These are phyloP conservation scores for Russula dissimulans DNA, from an alignment of 768 basidiomycete species.

Conservation along the genomic window DNA sequence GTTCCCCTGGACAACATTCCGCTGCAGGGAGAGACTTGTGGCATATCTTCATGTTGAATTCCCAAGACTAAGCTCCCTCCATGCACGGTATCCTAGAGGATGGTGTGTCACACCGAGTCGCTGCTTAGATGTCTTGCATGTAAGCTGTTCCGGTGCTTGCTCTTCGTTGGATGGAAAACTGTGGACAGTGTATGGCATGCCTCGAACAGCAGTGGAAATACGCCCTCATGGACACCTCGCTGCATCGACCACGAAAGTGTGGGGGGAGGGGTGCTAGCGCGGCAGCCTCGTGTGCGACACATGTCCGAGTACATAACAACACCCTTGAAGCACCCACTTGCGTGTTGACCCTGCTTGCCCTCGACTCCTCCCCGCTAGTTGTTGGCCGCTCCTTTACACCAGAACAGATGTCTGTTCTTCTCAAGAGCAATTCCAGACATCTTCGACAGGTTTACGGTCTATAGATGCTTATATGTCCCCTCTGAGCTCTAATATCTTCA, in stretches of 20 bases:
- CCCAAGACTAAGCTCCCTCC: not conserved
- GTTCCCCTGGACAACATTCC: not conserved
- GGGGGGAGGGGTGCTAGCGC: not conserved
- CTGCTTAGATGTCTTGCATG: not conserved
- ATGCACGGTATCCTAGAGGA: not conserved
- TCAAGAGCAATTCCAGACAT: not conserved
- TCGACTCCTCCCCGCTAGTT: not conserved
- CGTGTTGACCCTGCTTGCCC: not conserved
- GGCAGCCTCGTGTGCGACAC: not conserved
- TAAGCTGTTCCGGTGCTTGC: not conserved
- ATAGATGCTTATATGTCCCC: not conserved
- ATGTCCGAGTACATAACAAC: slow-evolving; percentile 1
- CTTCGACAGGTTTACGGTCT: not conserved
- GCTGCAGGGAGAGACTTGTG: not conserved
- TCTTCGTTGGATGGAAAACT: not conserved
- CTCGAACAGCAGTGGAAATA: not conserved
- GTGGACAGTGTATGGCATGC: not conserved
- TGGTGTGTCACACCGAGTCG: not conserved
- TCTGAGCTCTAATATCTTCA: no score
- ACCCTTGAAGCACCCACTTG: not conserved
- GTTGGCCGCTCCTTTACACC: not conserved
- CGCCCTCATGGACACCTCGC: not conserved
- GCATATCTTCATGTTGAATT: not conserved
- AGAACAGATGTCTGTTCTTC: not conserved
- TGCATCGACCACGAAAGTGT: not conserved